Conservation (phyloP, 805 yeast species). For the Metschnikowia kofuensis region DNA sequence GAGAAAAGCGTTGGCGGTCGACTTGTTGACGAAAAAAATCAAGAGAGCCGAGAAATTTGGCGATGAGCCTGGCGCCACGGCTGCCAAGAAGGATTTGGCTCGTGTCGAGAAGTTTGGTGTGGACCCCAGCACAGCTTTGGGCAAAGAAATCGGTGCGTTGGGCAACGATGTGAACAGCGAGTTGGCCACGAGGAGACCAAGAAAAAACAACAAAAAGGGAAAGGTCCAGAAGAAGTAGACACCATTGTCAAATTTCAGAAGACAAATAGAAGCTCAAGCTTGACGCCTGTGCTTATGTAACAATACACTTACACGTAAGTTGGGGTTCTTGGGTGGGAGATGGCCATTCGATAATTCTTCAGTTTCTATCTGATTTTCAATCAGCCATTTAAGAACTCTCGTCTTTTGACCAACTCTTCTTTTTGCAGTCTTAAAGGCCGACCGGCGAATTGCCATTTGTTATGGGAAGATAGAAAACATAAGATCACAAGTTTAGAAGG, state of each 20-base stretch:
- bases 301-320: neutral
- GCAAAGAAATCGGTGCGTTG: conserved; percentile 62
- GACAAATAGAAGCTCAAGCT: neutral
- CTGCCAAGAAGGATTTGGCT: conserved; percentile 57
- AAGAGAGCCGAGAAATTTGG: conserved; percentile 79
- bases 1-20: conserved; percentile 64
- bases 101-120: conserved; percentile 86
- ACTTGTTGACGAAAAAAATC: conserved; percentile 62
- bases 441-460: no score
- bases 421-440: no score
- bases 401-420: no score
- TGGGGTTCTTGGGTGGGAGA: no score
- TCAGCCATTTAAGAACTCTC: no score
- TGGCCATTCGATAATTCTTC: no score
- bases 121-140: conserved; percentile 61
- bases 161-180: conserved; percentile 31
- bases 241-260: neutral
- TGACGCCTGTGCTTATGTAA: neutral
- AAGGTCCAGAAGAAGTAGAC: conserved; percentile 2
- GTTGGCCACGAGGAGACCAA: conserved; percentile 11
- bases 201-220: conserved; percentile 12
- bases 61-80: conserved; percentile 51
- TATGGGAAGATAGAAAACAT: no score
- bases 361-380: no score
- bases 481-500: no score